Evolutionary conservation across 163 green algal species (phyloP), one percentile per base, ranked within the genome.

Genomic region (Volvox carteri): DNA sequence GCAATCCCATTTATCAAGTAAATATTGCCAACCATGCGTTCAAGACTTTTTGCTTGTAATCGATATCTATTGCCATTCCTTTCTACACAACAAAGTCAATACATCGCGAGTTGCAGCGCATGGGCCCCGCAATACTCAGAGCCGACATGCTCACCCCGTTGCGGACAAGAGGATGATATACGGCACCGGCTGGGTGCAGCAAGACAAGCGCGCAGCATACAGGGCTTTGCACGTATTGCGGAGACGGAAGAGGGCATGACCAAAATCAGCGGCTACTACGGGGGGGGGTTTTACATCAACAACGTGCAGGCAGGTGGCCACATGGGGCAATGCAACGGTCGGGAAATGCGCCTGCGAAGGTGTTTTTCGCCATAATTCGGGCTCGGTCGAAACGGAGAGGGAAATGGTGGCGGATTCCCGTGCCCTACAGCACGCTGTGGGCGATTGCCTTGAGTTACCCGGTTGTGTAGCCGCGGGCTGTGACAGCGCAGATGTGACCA

Each of bases 261-360:
- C 11, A 92, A 92, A 52, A 79, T 93, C 25, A 93, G 85, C 52
- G 90, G 90, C 68, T 93, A 90, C 74, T 92, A 90, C 68, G 87
- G 78, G 2, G 91, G 87, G 18, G 91, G 91, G 41, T 93, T 93
- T 79, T 92, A 91, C 85, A 65, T 92, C 52, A 93, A 93, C 67
- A 93, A 93, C 41, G 87, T 92, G 8, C 89, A 92, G 83, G 87
- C 73, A 56, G 28, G 85, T 84, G 70, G 37, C 67, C 12, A 19
- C 58, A 18, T 25, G 58, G 19, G 7, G n/a, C n/a, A n/a, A n/a
- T n/a, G n/a, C n/a, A n/a, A n/a, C n/a, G n/a, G n/a, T n/a, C n/a
- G n/a, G n/a, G n/a, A n/a, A n/a, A n/a, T n/a, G n/a, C n/a, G n/a
- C n/a, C n/a, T n/a, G n/a, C n/a, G n/a, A n/a, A n/a, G n/a, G n/a